A percentile compares a stretch with the other conserved stretches of the same genome.
These are phyloP conservation scores for Pleodorina starrii DNA, from an alignment of 139 green algal species.

Conservation along the genomic window DNA sequence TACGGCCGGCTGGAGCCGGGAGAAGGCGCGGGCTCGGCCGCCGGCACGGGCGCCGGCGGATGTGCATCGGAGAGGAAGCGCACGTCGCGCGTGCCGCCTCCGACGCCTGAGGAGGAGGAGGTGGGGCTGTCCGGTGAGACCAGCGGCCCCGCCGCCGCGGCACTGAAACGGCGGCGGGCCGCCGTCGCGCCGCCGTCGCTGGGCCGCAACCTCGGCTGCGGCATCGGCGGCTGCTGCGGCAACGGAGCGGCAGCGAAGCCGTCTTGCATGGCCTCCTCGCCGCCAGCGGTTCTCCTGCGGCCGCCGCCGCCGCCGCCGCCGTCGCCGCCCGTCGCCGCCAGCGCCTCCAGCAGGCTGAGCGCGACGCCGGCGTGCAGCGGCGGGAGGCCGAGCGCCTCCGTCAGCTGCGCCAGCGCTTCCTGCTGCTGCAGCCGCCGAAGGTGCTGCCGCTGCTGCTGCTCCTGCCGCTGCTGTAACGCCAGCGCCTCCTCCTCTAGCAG, in stretches of 20 bases:
- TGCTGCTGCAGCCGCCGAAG: not conserved
- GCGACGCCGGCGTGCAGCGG: not conserved
- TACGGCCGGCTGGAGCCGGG: no score
- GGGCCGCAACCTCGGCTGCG: no score
- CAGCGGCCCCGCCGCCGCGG: not conserved
- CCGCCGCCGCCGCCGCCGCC: not conserved
- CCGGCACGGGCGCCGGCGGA: not conserved
- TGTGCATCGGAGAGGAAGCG: not conserved
- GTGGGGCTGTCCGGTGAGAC: not conserved
- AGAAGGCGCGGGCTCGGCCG: no score
- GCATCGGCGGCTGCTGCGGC: not conserved
- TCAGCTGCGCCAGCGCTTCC: not conserved
- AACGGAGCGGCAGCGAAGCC: not conserved
- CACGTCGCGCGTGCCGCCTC: not conserved
- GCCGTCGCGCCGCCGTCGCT: not conserved
- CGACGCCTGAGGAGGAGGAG: not conserved
- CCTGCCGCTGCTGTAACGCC: not conserved
- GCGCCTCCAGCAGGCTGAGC: not conserved
- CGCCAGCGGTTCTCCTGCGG: not conserved
- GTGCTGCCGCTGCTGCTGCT: slow-evolving; percentile 4
- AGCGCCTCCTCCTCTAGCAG: no score
- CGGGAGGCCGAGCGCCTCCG: not conserved
- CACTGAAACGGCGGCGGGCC: not conserved
- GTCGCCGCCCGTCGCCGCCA: not conserved
- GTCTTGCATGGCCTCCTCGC: not conserved